Base-by-base conservation (phyloP, 306 rosid genomes). In the Pterocarpus santalinus region DNA sequence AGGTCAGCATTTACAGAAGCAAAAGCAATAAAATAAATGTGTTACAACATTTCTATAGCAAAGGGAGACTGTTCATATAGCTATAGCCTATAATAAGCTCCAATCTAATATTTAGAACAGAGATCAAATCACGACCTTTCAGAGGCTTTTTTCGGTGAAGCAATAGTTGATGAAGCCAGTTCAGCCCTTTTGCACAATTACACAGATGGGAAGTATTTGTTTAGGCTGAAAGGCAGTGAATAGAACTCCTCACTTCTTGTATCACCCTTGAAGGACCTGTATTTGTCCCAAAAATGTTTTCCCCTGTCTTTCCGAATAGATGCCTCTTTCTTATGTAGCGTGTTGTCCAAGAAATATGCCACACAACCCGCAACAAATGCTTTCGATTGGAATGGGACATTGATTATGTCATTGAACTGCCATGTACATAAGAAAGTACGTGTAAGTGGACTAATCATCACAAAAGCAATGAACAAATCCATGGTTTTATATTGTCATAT, bases 251-350 rank as follows among this genome's bases (percentile, higher is more conserved):
- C 98, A 9, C 97, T 93, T 79, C 99, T 90, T 8, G 89, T 41
- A 34, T 96, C 99, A 3, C 92, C 87, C 85, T 90, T 92, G 84
- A 85, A 96, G 57, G 97, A 89, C 66, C 80, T 51, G 87, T 86
- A 96, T 87, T 94, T 96, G 84, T 94, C 97, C 99, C 99, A 96
- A 97, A 98, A 96, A 70, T 90, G 90, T 79, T 92, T 96, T n/a
- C 99, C 99, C 16, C 98, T 83, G 86, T 96, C 99, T 83, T 96
- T 96, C 82, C 95, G 79, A 73, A 90, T 84, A 8, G 78, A 7
- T 0, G 41, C n/a, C 0, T 91, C 98, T 75, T 64, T 94, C 78
- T 84, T 86, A 62, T 94, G 97, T 61, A 96, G 73, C 0, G 99
- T 96, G 87, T 90, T 96, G 82, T 96, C 98, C 69, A 96, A 75